These are phyloP conservation scores for Pseudotulostoma volvatum DNA, from an alignment of 495 filamentous ascomycete species.

Conservation along the genomic window DNA sequence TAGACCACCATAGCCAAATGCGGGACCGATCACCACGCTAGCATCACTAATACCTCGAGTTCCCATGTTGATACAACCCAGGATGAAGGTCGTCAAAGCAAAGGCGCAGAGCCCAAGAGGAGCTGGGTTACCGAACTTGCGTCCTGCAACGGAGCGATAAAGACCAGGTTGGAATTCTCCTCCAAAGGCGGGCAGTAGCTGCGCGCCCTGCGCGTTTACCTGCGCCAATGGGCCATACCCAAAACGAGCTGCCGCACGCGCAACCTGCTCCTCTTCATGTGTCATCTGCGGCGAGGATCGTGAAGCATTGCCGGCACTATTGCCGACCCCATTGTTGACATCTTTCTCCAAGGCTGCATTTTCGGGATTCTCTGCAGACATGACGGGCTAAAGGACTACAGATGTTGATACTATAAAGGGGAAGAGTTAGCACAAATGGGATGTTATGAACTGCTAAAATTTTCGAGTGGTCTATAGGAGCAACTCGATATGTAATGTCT, in stretches of 20 bases:
- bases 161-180: constrained; percentile 94
- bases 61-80: constrained; percentile 69
- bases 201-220: constrained; percentile 43
- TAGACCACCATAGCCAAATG: constrained; percentile 73
- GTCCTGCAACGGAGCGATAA: constrained; percentile 54
- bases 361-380: neutral
- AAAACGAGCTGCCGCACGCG: constrained; percentile 31
- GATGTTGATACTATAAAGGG: too few relatives aligned
- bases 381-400: too few relatives aligned
- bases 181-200: constrained; percentile 79
- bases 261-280: constrained; percentile 30
- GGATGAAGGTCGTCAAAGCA: constrained; percentile 88
- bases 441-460: too few relatives aligned
- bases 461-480: too few relatives aligned
- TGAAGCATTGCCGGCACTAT: constrained; percentile 5
- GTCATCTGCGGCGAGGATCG: constrained; percentile 22
- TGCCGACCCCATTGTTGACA: too few relatives aligned
- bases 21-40: constrained; percentile 53
- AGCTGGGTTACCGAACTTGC: constrained; percentile 80
- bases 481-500: too few relatives aligned
- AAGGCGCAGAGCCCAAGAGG: constrained; percentile 79
- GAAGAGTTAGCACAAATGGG: too few relatives aligned
- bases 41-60: constrained; percentile 41
- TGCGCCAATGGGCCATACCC: constrained; percentile 53
- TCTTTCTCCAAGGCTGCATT: too few relatives aligned